Evolutionary conservation across 2,329 filamentous ascomycete genomes (phyloP).

Genomic region (Xylariomycetidae sp.): DNA sequence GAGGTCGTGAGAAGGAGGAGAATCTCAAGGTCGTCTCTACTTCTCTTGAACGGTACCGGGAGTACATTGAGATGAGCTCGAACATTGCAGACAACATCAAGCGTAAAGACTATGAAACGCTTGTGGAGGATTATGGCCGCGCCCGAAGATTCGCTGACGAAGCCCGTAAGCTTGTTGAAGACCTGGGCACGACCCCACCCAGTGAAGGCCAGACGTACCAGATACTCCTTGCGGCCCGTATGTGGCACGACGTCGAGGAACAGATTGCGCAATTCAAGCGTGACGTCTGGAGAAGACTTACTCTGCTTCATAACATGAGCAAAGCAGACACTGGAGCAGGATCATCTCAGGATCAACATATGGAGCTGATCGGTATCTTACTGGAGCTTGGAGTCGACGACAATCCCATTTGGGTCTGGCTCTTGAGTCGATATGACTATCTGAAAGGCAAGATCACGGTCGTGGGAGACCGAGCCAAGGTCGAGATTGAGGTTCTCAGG

Average conservation of each 20-base stretch:
- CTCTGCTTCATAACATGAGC: slow-evolving; percentile 56
- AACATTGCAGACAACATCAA: slow-evolving; percentile 79
- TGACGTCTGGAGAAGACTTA: slow-evolving; percentile 79
- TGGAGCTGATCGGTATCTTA: slow-evolving; percentile 83
- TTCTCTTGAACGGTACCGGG: slow-evolving; percentile 71
- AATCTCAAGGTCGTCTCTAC: slow-evolving; percentile 72
- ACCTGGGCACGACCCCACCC: slow-evolving; percentile 48
- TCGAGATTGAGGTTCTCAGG: slow-evolving; percentile 87
- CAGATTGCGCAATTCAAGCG: slow-evolving; percentile 84
- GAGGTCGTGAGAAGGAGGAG: slow-evolving; percentile 86
- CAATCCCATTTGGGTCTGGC: slow-evolving; percentile 95
- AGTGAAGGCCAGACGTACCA: slow-evolving; percentile 78
- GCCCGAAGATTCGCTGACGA: slow-evolving; percentile 80
- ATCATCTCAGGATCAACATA: slow-evolving; percentile 70
- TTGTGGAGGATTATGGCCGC: slow-evolving; percentile 80
- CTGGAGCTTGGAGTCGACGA: slow-evolving; percentile 93
- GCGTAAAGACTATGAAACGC: slow-evolving; percentile 79
- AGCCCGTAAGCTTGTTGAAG: slow-evolving; percentile 61
- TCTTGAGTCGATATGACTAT: slow-evolving; percentile 82
- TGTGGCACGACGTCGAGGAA: slow-evolving; percentile 91
- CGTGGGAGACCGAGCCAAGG: slow-evolving; percentile 76
- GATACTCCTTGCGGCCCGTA: slow-evolving; percentile 79
- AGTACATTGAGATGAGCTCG: slow-evolving; percentile 75
- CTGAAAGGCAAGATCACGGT: slow-evolving; percentile 78
- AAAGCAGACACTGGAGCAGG: slow-evolving; percentile 43